Base-by-base conservation (phyloP, 1,284 basidiomycete genomes). In the Earliella scabrosa region DNA sequence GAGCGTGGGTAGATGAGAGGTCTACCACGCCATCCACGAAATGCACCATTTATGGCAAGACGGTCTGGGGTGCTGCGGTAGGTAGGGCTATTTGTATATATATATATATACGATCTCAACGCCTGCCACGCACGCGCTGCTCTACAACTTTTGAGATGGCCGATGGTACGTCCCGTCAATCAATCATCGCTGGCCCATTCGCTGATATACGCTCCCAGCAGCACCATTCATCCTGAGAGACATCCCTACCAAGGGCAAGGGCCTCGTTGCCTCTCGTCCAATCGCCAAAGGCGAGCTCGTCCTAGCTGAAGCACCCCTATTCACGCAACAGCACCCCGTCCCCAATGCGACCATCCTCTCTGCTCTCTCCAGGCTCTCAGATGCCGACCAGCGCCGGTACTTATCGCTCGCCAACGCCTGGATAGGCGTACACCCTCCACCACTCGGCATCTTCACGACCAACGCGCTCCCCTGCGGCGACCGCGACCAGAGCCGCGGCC, bases 381-480 rank as follows among this genome's bases (percentile, higher is more conserved):
- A 63, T 23, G 54, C 61, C 6, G 50, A 66, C 34, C 66, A 68
- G 39, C 55, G 63, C 11, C 46, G 55, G 21, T 69, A 50, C 56
- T 64, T 68, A 36, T 35, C 56, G 16, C 63, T 68, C 7, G 45
- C 60, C 2, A 68, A 68, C 53, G 54, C 61, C 5, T 55, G 48
- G 36, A 50, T 45, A 23, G 54, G 46, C 31, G 39, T 39, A 4
- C 53, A 54, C 14, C 61, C 63, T 4, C 66, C 65, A 7, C 61
- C 65, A 3, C 45, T 61, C 10, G 66, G 64, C 0, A 65, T 65
- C 24, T 68, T 67, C 56, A 58, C 65, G 45, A 65, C 68, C 6
- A 69, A 69, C 38, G 58, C 55, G n/a, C 56, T 68, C 6, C 64
- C 65, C 2, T 65, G 63, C 39, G 61, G 63, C 4, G 60, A 64